phyloP scores from a whole-genome alignment of 2,329 filamentous ascomycete genomes.

The Aspergillus pseudotamarii region DNA sequence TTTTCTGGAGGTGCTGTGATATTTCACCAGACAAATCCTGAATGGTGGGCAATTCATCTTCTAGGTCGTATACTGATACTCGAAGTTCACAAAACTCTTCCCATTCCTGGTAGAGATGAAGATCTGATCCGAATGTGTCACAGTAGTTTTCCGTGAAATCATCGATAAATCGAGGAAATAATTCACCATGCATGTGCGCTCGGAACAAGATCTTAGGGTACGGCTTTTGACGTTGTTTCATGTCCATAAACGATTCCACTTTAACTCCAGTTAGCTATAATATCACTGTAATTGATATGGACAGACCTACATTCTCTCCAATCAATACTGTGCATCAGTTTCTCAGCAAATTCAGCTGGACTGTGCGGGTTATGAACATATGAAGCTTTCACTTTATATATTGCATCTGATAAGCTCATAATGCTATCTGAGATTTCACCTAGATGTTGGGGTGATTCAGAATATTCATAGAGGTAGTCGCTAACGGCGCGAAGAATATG shows the following conservation, averaged over 20 bases:
- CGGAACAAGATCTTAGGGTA: background rate
- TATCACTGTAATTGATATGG: background rate
- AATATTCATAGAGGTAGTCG: background rate
- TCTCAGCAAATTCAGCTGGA: background rate
- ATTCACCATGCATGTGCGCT: background rate
- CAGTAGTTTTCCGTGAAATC: background rate
- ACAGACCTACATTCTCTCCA: background rate
- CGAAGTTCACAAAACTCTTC: too few relatives aligned
- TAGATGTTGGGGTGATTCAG: background rate
- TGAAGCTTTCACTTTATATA: background rate
- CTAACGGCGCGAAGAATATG: background rate
- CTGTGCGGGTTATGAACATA: background rate
- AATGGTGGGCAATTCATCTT: too few relatives aligned
- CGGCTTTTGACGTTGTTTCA: background rate
- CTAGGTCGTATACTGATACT: too few relatives aligned
- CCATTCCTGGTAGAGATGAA: too few relatives aligned
- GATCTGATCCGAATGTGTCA: too few relatives aligned
- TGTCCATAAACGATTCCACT: background rate
- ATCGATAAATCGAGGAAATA: background rate
- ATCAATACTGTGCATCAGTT: background rate
- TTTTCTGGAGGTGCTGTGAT: background rate
- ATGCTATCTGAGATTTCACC: background rate
- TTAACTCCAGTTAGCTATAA: background rate
- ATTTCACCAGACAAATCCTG: background rate
- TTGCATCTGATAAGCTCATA: background rate